Percentiles rank a stretch among this genome's conserved stretches.
Evolutionary conservation across 805 yeast species (phyloP).

Genomic region (Kuraishia borneana): DNA sequence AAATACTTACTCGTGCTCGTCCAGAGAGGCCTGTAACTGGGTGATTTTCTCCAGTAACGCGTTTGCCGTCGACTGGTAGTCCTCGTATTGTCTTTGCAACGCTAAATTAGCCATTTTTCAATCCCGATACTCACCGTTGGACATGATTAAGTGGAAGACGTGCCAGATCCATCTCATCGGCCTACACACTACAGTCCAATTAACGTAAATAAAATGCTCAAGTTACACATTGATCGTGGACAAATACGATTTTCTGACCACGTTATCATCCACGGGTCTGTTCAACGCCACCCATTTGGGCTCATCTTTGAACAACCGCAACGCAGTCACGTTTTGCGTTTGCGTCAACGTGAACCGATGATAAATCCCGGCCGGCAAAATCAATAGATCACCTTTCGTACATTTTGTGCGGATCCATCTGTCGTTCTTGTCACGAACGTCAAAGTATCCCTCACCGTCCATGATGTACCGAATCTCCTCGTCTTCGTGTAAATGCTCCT

Average conservation of each 20-base stretch:
- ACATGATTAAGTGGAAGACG: no score
- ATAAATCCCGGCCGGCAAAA: conserved; percentile 87
- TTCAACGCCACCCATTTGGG: conserved; percentile 92
- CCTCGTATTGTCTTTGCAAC: conserved; percentile 39
- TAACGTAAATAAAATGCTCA: no score
- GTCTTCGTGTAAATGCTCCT: conserved; percentile 91
- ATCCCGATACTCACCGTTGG: no score
- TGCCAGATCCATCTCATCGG: no score
- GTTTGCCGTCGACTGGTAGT: conserved; percentile 36
- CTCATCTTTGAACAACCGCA: conserved; percentile 83
- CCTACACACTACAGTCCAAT: no score
- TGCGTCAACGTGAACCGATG: conserved; percentile 80
- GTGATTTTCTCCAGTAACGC: conserved; percentile 32
- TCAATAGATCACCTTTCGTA: conserved; percentile 51
- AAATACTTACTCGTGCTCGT: conserved; percentile 16
- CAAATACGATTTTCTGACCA: conserved; percentile 34
- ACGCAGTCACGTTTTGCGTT: conserved; percentile 56
- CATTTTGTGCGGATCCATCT: conserved; percentile 73
- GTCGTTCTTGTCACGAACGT: conserved; percentile 54
- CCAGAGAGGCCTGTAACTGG: conserved; percentile 36
- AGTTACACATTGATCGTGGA: conserved; percentile 14
- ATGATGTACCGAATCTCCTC: conserved; percentile 88
- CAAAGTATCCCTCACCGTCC: conserved; percentile 90
- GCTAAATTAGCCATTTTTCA: no score
- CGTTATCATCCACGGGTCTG: conserved; percentile 47